Evolutionary conservation across 2,329 filamentous ascomycete species (phyloP).

Genomic region (Byssochlamys sp.): DNA sequence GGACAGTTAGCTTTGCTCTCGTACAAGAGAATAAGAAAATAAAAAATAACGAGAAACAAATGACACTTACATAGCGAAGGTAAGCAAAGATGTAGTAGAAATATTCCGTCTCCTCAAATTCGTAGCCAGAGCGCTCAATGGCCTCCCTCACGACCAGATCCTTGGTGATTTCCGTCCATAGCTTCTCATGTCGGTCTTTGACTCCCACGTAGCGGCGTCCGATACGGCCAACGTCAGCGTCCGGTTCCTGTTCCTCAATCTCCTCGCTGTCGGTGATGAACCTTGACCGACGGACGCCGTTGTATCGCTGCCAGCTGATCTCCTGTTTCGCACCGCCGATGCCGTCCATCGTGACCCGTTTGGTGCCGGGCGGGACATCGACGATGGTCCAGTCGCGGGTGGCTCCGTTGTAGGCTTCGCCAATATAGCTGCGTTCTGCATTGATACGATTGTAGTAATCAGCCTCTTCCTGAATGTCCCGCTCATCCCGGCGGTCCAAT

Average conservation of each 20-base stretch:
- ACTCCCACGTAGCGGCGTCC: constrained; percentile 36
- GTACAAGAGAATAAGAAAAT: background rate
- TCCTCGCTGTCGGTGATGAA: constrained; percentile 61
- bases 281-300: constrained; percentile 63
- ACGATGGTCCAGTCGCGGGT: constrained; percentile 72
- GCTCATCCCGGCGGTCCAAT: constrained; percentile 22
- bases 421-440: constrained; percentile 57
- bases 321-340: constrained; percentile 65
- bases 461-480: constrained; percentile 45
- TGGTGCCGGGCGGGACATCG: constrained; percentile 74
- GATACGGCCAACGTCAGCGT: constrained; percentile 33
- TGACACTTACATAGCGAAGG: constrained; percentile 65
- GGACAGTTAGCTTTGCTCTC: background rate
- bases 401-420: constrained; percentile 64
- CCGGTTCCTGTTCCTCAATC: constrained; percentile 44
- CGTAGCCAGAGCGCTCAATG: constrained; percentile 72
- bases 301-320: constrained; percentile 69
- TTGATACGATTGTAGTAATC: constrained; percentile 59
- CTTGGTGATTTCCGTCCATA: constrained; percentile 97
- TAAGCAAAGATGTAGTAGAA: constrained; percentile 93
- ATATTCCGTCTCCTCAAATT: constrained; percentile 78
- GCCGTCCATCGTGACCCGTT: constrained; percentile 73
- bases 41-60: background rate
- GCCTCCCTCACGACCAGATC: constrained; percentile 80
- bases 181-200: constrained; percentile 44